phyloP scores from a whole-genome alignment of 2,329 filamentous ascomycete genomes.

The Neofusicoccum laricinum region DNA sequence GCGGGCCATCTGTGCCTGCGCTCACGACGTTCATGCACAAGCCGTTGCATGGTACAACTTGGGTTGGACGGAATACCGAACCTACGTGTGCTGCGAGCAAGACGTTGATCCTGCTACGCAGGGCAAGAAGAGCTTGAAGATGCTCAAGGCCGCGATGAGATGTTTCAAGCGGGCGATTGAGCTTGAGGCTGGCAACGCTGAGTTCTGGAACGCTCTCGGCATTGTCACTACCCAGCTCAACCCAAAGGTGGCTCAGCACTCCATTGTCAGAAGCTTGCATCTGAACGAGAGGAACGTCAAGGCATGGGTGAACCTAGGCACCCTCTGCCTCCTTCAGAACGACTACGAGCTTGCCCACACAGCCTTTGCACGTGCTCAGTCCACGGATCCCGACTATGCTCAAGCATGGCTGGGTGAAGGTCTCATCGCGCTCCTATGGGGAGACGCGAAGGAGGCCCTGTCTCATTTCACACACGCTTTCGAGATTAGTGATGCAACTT shows the following conservation, averaged over 20 bases:
- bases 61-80: constrained; percentile 87
- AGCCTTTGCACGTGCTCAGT: constrained; percentile 86
- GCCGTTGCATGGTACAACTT: constrained; percentile 97
- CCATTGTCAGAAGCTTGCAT: constrained; percentile 88
- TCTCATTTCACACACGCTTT: constrained; percentile 91
- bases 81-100: constrained; percentile 64
- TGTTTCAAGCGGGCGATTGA: constrained; percentile 97
- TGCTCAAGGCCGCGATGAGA: constrained; percentile 76
- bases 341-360: constrained; percentile 85
- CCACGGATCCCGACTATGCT: constrained; percentile 88
- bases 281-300: constrained; percentile 82
- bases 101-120: constrained; percentile 28
- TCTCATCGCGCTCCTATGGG: constrained; percentile 73
- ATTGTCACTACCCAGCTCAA: constrained; percentile 86
- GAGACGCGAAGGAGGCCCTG: constrained; percentile 73
- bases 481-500: constrained; percentile 80
- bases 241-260: constrained; percentile 84
- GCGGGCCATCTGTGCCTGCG: constrained; percentile 70
- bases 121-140: constrained; percentile 53
- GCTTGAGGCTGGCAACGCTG: constrained; percentile 85
- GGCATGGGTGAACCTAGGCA: constrained; percentile 87
- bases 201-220: constrained; percentile 96
- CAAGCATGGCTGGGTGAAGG: constrained; percentile 94
- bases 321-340: constrained; percentile 78
- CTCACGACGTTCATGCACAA: constrained; percentile 77